Evolutionary conservation across 805 yeast species (phyloP), one percentile per base, ranked within the genome.

Genomic region (Ogataea neopini): DNA sequence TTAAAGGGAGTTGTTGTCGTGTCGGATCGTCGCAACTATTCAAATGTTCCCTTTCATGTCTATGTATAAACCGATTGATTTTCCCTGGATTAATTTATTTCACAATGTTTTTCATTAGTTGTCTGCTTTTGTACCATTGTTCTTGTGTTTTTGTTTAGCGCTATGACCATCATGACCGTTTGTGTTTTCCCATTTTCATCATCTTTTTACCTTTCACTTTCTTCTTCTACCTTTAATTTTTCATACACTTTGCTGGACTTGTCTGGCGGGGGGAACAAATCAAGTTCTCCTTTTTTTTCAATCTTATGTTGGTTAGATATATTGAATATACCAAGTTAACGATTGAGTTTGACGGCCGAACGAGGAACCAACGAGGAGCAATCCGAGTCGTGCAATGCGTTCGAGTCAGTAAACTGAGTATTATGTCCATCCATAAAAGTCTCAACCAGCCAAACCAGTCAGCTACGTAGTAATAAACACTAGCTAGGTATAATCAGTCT

Each of bases 151-250:
- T 42, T 34, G 36, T 30, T n/a, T 25, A 42, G 37, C 40, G 44
- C 51, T 48, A 39, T 48, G 52, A 45, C 51, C 43, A 28, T 44
- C 44, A 44, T 47, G 53, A 47, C 46, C 49, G 45, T 50, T 47
- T 43, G 49, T 48, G 49, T 45, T 48, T 44, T 45, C 45, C 47
- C 36, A 30, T 33, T 47, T 50, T 32, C 48, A 41, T 40, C 39
- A 42, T 45, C 53, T 50, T 50, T 49, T 45, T 45, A 51, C 45
- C 47, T 52, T 33, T 19, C 20, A 34, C 29, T 36, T 36, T 32
- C 36, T 36, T 32, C 36, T 26, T 29, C 43, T 13, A 41, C 38
- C 38, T 14, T 32, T 30, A 29, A 30, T 30, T 29, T 22, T n/a
- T 28, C 22, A 34, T 34, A 18, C 37, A 34, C 11, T 17, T 34